phyloP scores from a whole-genome alignment of 73 alveolate species.

The Stentor coeruleus region DNA sequence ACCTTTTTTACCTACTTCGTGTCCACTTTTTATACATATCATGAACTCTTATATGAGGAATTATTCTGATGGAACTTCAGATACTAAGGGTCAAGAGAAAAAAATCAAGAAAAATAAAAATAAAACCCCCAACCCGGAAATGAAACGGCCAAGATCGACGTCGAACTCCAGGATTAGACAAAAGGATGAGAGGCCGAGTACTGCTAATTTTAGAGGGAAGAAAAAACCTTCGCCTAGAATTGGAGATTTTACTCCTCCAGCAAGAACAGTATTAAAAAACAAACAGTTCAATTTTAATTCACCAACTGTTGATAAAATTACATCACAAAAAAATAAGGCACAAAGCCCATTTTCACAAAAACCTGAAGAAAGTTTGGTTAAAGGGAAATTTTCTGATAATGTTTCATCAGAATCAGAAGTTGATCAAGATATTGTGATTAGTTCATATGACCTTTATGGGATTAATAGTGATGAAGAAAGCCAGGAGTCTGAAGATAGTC shows the following conservation, averaged over 20 bases:
- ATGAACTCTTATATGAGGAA: not conserved
- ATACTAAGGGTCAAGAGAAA: not conserved
- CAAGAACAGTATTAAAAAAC: not conserved
- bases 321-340: not conserved
- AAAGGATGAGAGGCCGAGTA: not conserved
- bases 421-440: not conserved
- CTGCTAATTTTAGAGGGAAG: not conserved
- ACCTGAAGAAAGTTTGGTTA: not conserved
- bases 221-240: not conserved
- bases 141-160: not conserved
- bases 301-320: not conserved
- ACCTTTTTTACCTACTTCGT: not conserved
- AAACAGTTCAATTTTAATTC: too few species aligned
- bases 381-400: too few species aligned
- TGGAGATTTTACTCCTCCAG: not conserved
- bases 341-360: not conserved
- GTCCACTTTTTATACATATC: not conserved
- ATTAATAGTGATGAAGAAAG: not conserved
- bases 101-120: too few species aligned
- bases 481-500: not conserved
- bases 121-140: constrained; percentile 1
- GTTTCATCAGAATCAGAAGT: not conserved
- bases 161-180: not conserved
- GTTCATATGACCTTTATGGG: constrained; percentile 16
- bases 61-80: not conserved